These are phyloP conservation scores for Centella asiatica DNA, from an alignment of 129 eudicot species.

Conservation along the genomic window DNA sequence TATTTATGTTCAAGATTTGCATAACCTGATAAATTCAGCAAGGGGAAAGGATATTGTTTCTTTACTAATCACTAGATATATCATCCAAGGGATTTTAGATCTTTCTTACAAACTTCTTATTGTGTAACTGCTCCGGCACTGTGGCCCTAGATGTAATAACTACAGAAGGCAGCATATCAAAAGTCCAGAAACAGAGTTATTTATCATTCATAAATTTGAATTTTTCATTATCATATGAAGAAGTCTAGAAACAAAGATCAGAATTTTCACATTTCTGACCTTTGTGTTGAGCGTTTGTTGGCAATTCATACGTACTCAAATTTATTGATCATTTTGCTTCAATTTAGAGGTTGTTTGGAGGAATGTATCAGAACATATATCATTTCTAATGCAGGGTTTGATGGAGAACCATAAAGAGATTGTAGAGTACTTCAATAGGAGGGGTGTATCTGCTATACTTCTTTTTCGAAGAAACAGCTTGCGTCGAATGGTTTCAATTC, in stretches of 20 bases:
- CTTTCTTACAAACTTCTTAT: neutral
- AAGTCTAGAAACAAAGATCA: no score
- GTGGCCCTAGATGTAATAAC: no score
- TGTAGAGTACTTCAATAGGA: conserved; percentile 45
- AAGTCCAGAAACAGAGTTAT: no score
- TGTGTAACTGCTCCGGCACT: neutral
- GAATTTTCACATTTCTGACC: neutral
- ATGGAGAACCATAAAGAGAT: conserved; percentile 63
- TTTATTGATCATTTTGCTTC: neutral
- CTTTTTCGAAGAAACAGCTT: conserved; percentile 72
- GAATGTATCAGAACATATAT: neutral
- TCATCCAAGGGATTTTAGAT: neutral
- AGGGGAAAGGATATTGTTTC: neutral
- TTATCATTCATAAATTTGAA: no score
- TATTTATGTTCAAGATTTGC: no score
- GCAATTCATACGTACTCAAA: no score
- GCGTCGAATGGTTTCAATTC: conserved; percentile 81
- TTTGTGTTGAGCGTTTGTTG: neutral
- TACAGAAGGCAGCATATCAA: no score
- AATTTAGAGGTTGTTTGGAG: neutral
- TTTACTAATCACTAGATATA: neutral
- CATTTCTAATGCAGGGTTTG: conserved; percentile 44
- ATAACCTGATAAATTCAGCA: no score
- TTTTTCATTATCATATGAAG: no score
- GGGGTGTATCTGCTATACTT: conserved; percentile 57